Evolutionary conservation across 2,329 filamentous ascomycete species (phyloP).

Genomic region (Xylariaceae sp.): DNA sequence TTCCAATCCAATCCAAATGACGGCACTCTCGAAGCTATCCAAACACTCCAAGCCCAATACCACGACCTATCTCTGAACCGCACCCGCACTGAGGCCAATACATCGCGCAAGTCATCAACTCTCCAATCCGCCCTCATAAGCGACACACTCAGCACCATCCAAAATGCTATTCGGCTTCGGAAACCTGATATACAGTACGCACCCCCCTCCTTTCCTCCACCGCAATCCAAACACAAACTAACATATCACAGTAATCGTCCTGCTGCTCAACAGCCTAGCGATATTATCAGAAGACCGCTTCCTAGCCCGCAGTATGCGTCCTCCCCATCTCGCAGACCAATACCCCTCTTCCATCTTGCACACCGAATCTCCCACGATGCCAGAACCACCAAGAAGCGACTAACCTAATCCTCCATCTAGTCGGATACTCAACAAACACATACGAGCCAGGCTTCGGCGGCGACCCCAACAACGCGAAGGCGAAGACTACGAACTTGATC

Average conservation of each 20-base stretch:
- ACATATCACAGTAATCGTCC: constrained; percentile 63
- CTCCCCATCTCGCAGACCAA: background rate
- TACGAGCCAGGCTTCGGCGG: constrained; percentile 75
- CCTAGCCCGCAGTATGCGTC: constrained; percentile 71
- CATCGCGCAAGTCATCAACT: background rate
- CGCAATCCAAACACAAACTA: background rate
- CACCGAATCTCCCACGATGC: constrained; percentile 7
- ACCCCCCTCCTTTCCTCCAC: background rate
- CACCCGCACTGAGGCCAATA: background rate
- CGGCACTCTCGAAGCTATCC: too few species aligned
- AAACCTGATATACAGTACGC: constrained; percentile 70
- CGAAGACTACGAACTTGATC: constrained; percentile 85
- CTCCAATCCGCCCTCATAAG: background rate
- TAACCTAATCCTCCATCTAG: constrained; percentile 44
- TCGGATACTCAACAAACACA: constrained; percentile 73
- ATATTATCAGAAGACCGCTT: constrained; percentile 94
- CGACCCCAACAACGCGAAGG: constrained; percentile 62
- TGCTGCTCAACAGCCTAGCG: constrained; percentile 90
- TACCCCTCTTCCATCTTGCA: background rate
- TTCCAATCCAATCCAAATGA: too few species aligned
- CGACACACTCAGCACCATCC: constrained; percentile 17
- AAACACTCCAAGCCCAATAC: too few species aligned
- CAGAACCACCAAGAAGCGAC: background rate
- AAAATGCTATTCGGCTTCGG: constrained; percentile 65
- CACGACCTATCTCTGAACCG: background rate